These are phyloP conservation scores for Boletus sp. DNA, from an alignment of 768 basidiomycete species.

Conservation along the genomic window DNA sequence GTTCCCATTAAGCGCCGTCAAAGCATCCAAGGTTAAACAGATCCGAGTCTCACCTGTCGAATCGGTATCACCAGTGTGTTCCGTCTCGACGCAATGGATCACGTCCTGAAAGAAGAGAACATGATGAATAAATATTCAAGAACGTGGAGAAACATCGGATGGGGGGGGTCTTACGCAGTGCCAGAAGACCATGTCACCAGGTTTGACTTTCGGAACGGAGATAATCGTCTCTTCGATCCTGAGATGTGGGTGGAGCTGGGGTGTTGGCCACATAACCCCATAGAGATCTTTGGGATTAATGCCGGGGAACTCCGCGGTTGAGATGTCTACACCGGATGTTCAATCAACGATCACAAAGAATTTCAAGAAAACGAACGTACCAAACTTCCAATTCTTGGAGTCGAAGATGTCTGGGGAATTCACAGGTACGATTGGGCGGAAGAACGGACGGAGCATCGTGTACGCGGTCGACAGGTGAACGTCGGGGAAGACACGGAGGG, in stretches of 20 bases:
- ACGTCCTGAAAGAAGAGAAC: conserved; percentile 35
- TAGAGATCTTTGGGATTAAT: conserved; percentile 31
- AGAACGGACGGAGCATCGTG: conserved; percentile 38
- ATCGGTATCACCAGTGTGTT: conserved; percentile 53
- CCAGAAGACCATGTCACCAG: conserved; percentile 81
- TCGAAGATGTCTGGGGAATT: conserved; percentile 43
- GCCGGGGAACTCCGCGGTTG: conserved; percentile 49
- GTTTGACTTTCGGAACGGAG: conserved; percentile 64
- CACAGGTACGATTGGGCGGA: conserved; percentile 36
- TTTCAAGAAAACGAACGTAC: conserved; percentile 24
- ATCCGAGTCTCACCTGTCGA: conserved; percentile 46
- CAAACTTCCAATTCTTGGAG: conserved; percentile 54
- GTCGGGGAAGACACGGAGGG: conserved; percentile 31
- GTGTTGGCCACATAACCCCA: conserved; percentile 47
- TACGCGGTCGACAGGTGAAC: conserved; percentile 70
- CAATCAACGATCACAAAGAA: conserved; percentile 19
- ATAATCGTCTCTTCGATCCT: conserved; percentile 63
- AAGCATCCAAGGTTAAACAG: not conserved
- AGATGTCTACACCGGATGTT: conserved; percentile 37
- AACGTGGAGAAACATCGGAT: not conserved
- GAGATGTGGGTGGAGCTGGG: conserved; percentile 67
- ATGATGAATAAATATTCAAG: not conserved
- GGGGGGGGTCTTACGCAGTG: conserved; percentile 45
- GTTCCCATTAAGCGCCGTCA: not conserved
- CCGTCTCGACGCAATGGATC: conserved; percentile 45